Evolutionary conservation across 768 basidiomycete species (phyloP), one percentile per base, ranked within the genome.

Genomic region (Sistotremastrum niveocremeum): DNA sequence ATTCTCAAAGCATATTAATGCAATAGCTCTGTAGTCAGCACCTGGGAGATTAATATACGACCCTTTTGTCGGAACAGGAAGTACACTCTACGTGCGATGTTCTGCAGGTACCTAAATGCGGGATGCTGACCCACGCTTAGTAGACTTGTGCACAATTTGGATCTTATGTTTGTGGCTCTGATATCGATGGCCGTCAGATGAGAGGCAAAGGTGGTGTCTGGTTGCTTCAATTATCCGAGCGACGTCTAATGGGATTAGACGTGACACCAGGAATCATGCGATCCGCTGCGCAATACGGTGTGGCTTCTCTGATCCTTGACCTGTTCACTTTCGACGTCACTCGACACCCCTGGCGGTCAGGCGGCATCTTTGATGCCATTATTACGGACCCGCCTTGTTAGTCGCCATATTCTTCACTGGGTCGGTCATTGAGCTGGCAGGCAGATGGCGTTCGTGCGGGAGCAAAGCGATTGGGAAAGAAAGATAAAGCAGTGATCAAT

Each of bases 171-270:
- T 79, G 85, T 46, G 95, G 94, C 11, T 91, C 88, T 11, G 95
- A 98, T 60, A 97, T 99, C 42, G 94, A 98, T 56, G 95, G 95
- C 0, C 73, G 95, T 37, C 94, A 98, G 59, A 93, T 98, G 84
- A 71, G 90, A 49, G 95, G 95, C 11, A 94, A 88, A 73, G 75
- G 90, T 83, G 52, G 29, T 3, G 3, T 46, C 4, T 34, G 5
- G 29, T n/a, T 47, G 28, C 20, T 37, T 4, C 6, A 11, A 36
- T 39, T 7, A 44, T 54, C 34, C 36, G 5, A 49, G 32, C 7
- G 30, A 34, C 33, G 41, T 47, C 42, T 41, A n/a, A 29, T 44
- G 44, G n/a, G 44, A 49, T 41, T 34, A 71, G 68, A 56, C 6
- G 56, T 65, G 12, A 62, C 57, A 1, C 79, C 88, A 0, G 93